A percentile compares a stretch with the other conserved stretches of the same genome.
phyloP scores from a whole-genome alignment of 257 asterid genomes.

The Solanum paucissectum region DNA sequence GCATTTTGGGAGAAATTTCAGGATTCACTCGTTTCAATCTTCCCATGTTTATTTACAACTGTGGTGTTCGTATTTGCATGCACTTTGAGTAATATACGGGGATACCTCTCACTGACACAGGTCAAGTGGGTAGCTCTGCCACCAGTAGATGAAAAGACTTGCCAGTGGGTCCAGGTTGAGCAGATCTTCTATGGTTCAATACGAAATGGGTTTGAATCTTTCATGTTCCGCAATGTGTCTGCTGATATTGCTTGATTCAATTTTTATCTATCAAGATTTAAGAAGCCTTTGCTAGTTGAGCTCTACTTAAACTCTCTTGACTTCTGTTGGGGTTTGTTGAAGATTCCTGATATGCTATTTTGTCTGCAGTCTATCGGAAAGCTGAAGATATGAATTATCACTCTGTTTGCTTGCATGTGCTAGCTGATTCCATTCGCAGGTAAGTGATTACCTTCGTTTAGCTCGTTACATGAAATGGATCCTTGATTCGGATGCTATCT shows the following conservation, averaged over 20 bases:
- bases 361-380: conserved; percentile 63
- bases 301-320: background rate
- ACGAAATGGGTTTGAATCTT: background rate
- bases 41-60: background rate
- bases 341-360: background rate
- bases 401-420: conserved; percentile 86
- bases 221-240: background rate
- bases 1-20: background rate
- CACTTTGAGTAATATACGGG: background rate
- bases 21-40: background rate
- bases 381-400: conserved; percentile 98
- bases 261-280: background rate
- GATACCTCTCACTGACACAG: background rate
- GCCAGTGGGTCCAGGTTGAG: background rate
- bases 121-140: background rate
- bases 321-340: background rate
- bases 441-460: conserved; percentile 9
- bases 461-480: background rate
- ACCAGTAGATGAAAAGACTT: background rate
- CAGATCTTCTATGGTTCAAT: background rate
- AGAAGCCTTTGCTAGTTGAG: background rate
- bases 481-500: conserved; percentile 1
- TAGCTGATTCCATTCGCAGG: conserved; percentile 98
- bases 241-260: background rate
- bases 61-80: background rate